These are phyloP conservation scores for Nannizzia gypsea DNA, from an alignment of 2,329 filamentous ascomycete genomes.

Conservation along the genomic window DNA sequence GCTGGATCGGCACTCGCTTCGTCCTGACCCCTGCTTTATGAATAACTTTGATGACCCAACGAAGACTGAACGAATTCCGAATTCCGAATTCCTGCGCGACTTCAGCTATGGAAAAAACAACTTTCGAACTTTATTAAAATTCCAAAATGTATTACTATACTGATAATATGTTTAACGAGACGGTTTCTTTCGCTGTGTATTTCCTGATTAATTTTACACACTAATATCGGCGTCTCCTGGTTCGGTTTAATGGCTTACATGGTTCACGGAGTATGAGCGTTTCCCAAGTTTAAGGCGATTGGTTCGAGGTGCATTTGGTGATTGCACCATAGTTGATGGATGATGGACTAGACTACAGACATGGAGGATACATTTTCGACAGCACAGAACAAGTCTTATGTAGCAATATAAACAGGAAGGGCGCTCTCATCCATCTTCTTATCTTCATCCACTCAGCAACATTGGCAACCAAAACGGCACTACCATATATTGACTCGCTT, in stretches of 20 bases:
- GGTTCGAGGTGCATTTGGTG: not conserved
- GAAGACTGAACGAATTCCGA: not conserved
- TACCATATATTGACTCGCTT: no score
- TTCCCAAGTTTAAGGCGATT: not conserved
- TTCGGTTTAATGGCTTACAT: not conserved
- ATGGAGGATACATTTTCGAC: not conserved
- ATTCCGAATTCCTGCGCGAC: not conserved
- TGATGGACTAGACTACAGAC: not conserved
- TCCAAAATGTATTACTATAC: not conserved
- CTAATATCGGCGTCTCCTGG: not conserved
- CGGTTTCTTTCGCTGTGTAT: not conserved
- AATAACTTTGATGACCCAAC: conserved; percentile 1
- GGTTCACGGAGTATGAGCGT: not conserved
- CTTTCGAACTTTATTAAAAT: not conserved
- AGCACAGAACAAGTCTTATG: not conserved
- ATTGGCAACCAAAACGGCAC: no score
- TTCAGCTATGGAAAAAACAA: not conserved
- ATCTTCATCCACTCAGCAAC: no score
- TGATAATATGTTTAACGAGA: not conserved
- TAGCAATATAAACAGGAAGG: not conserved
- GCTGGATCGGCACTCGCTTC: conserved; percentile 2
- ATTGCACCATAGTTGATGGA: not conserved
- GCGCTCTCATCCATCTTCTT: not conserved
- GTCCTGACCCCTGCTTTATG: not conserved
- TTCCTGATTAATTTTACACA: not conserved